Evolutionary conservation across 1,139 yeast genomes (phyloP), one percentile per base, ranked within the genome.

Genomic region (Candida sp.): DNA sequence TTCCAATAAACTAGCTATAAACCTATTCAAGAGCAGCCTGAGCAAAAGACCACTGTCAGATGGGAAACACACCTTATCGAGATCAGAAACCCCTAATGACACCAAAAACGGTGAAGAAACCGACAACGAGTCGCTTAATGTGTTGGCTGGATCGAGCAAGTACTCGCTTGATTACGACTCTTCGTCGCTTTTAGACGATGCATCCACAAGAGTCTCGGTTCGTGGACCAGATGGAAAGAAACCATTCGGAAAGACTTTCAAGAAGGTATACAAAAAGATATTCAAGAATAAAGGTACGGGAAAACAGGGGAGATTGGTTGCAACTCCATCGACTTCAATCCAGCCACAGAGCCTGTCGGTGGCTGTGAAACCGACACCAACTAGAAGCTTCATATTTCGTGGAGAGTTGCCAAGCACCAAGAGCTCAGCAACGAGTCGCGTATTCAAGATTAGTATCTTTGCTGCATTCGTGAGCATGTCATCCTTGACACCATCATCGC

Each of bases 181-280:
- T 23, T 12, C 30, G 7, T 38, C 42, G 5, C 25, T 6, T 5
- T 7, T 38, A 5, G 42, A 38, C 27, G 42, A 38, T 26, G 31
- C n/a, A 25, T 38, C 42, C 5, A 38, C 42, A 2, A 26, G 28
- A 26, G 42, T 25, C 3, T 38, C 42, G n/a, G 25, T 38, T 38
- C 7, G 4, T 6, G 12, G 31, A 26, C 12, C 8, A 34, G 42
- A 38, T 11, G 42, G 7, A 3, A 40, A 40, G 26, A 40, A 40
- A 40, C 43, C 43, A 28, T 28, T 28, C 22, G 43, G 43, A n/a
- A 38, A 38, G 30, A 40, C 34, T 17, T 28, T 40, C 22, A 40
- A 30, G 30, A 40, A 12, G 17, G 43, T 40, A 26, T 40, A 40
- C 34, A 40, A 40, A 12, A 40, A 40, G 34, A 40, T 40, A 28